phyloP scores from a whole-genome alignment of 805 yeast species.

The Yarrowia sp. region DNA sequence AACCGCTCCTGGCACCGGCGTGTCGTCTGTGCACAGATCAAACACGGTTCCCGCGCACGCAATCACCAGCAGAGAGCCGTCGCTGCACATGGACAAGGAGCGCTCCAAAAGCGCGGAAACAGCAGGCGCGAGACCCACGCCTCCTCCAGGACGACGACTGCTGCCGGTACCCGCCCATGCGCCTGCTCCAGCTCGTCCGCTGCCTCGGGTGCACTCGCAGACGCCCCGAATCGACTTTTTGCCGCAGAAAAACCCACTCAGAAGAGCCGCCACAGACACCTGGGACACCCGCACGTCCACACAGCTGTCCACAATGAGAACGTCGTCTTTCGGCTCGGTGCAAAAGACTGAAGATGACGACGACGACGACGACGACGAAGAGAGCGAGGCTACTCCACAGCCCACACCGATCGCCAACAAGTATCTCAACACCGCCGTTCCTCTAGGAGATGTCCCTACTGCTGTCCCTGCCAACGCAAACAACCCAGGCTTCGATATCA shows the following conservation, averaged over 20 bases:
- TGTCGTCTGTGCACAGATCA: constrained; percentile 26
- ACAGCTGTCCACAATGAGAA: constrained; percentile 11
- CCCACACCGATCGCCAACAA: constrained; percentile 33
- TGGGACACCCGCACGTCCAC: constrained; percentile 32
- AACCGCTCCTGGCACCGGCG: constrained; percentile 7
- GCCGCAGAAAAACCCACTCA: constrained; percentile 10
- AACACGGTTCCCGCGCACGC: constrained; percentile 5
- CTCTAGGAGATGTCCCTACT: neutral
- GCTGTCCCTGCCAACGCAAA: neutral
- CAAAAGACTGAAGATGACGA: neutral
- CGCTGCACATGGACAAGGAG: constrained; percentile 7
- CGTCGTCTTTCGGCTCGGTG: constrained; percentile 8
- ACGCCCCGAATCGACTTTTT: constrained; percentile 20
- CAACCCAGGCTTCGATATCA: constrained; percentile 14
- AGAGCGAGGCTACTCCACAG: constrained; percentile 1
- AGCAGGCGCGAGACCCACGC: neutral
- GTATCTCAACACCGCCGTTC: constrained; percentile 25
- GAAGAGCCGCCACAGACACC: constrained; percentile 28
- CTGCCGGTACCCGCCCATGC: constrained; percentile 5
- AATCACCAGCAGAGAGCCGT: neutral
- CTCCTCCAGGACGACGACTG: neutral
- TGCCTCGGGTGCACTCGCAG: neutral
- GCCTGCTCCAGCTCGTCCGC: neutral
- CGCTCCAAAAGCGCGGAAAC: constrained; percentile 13
- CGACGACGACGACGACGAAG: neutral